Conservation (phyloP, 2,329 filamentous ascomycete genomes). For the Onygena corvina region DNA sequence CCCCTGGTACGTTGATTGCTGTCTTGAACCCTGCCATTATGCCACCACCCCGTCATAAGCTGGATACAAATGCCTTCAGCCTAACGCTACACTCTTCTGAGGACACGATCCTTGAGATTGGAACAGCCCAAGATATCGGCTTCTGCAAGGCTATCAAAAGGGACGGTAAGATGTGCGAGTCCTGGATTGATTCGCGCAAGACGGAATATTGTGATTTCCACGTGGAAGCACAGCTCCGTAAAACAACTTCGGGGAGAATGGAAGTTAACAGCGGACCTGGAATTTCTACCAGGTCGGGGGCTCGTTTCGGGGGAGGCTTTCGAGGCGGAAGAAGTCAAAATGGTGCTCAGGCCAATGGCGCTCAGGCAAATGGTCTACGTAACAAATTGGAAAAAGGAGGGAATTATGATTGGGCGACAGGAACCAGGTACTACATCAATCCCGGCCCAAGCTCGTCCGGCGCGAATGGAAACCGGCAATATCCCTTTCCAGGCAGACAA, state of each 20-base stretch:
- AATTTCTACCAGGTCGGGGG: conserved; percentile 28
- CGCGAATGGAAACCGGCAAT: background rate
- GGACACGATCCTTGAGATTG: conserved; percentile 83
- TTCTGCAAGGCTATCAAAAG: conserved; percentile 78
- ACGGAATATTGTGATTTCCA: conserved; percentile 92
- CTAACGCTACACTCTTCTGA: conserved; percentile 74
- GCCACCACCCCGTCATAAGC: conserved; percentile 63
- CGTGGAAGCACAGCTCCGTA: conserved; percentile 66
- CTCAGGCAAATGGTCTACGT: conserved; percentile 18
- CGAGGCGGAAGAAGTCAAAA: conserved; percentile 17
- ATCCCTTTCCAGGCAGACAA: conserved; percentile 1
- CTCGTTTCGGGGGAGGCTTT: conserved; percentile 17
- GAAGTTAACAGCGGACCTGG: conserved; percentile 63
- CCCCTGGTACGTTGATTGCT: conserved; percentile 77
- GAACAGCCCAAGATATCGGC: conserved; percentile 69
- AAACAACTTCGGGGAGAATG: conserved; percentile 55
- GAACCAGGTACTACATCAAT: conserved; percentile 37
- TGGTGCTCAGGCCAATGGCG: too few relatives aligned
- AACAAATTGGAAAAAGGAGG: conserved; percentile 26
- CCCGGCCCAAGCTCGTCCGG: conserved; percentile 20
- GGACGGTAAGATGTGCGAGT: conserved; percentile 65
- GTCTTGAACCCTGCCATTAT: conserved; percentile 86
- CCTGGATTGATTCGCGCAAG: conserved; percentile 78
- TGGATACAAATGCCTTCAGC: conserved; percentile 72
- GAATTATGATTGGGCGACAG: conserved; percentile 31